Evolutionary conservation across 2,329 filamentous ascomycete genomes (phyloP), one percentile per base, ranked within the genome.

Genomic region (Paraphaeosphaeria minitans): DNA sequence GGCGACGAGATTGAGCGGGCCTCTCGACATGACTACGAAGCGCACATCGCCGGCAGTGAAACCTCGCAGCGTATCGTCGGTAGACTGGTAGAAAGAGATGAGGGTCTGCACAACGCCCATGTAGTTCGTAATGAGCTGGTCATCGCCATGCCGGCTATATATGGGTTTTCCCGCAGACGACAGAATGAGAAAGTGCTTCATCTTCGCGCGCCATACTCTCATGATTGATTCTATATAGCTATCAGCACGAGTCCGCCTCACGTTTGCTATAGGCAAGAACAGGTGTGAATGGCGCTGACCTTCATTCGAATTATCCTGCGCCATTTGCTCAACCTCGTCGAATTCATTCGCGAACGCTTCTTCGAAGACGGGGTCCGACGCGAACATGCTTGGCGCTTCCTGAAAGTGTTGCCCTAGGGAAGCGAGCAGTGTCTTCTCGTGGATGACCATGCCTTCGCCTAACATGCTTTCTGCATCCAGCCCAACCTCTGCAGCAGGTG

Each of bases 131-230:
- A 98, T 92, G 45, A 98, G 81, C 55, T 89, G 88, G 65, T 96
- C 85, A 67, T 97, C 92, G 42, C 96, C 95, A 74, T 99, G 94
- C 50, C 96, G 87, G 71, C 93, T 98, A 83, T 94, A 99, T 50
- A 99, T 96, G 12, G 95, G 96, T 75, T 99, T 99, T 21, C 95
- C 95, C 10, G 96, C 94, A 14, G 93, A 94, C 2, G 95, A 98
- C 1, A 99, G 82, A 69, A 99, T 96, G 78, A 99, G 87, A 76
- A 97, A 99, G 78, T 99, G 95, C 78, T 99, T 99, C 62, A 93
- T 83, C 79, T 98, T 98, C 39, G 90, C 87, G 74, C 93, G 95
- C 93, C 93, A 99, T 63, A 88, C 83, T 16, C 81, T 79, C 42
- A 97, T 81, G 27, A 92, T 66, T 22, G 73, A 65, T 67, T 80